Percentiles rank a stretch among this genome's conserved stretches.
phyloP scores from a whole-genome alignment of 495 filamentous ascomycete species.

The Echria macrotheca region DNA sequence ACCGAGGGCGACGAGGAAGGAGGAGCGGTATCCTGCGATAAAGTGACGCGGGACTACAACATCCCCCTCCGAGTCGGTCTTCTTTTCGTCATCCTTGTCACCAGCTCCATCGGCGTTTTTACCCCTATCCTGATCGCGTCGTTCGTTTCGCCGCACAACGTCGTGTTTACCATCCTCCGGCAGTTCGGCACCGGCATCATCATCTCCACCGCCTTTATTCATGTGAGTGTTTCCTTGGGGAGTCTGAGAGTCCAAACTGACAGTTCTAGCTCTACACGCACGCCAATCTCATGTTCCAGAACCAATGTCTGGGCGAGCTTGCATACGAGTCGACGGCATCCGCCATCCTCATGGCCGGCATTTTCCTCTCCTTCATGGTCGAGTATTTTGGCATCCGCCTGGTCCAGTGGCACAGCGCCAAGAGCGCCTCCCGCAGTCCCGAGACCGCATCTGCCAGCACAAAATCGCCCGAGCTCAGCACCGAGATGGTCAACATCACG shows the following conservation, averaged over 20 bases:
- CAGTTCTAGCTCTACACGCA: conserved; percentile 54
- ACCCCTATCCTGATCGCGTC: conserved; percentile 39
- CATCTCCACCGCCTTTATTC: conserved; percentile 65
- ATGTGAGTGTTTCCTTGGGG: conserved; percentile 39
- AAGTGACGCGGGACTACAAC: conserved; percentile 51
- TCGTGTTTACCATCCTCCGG: conserved; percentile 50
- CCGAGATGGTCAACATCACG: conserved; percentile 49
- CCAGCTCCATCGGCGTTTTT: conserved; percentile 32
- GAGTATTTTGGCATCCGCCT: conserved; percentile 54
- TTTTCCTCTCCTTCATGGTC: conserved; percentile 57
- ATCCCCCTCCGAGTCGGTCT: conserved; percentile 53
- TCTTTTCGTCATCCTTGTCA: conserved; percentile 46
- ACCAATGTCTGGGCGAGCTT: conserved; percentile 56
- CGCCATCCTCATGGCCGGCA: conserved; percentile 59
- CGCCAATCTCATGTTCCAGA: conserved; percentile 56
- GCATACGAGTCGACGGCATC: conserved; percentile 56
- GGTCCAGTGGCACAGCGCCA: conserved; percentile 33
- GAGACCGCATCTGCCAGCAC: conserved; percentile 1
- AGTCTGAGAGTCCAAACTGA: background rate
- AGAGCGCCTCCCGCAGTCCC: conserved; percentile 5
- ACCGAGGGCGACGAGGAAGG: conserved; percentile 19
- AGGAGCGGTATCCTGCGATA: conserved; percentile 36
- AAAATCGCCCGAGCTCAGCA: background rate
- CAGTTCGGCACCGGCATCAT: conserved; percentile 75
- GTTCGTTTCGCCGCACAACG: conserved; percentile 22